Base-by-base conservation (phyloP, 495 filamentous ascomycete genomes). In the Barbatosphaeria neglecta region DNA sequence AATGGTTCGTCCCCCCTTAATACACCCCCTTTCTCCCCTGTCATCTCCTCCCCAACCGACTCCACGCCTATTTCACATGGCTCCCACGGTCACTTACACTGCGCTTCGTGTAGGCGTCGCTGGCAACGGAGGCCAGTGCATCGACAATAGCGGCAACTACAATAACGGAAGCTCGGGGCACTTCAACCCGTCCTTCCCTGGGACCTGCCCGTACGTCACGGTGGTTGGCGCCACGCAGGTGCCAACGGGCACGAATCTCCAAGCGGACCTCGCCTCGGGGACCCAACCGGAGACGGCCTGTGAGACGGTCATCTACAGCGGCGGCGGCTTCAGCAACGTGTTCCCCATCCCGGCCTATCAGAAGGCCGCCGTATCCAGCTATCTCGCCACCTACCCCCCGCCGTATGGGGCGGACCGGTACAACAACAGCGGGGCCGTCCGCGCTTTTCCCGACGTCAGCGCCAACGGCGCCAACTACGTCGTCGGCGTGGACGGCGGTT, bases 251-350 rank as follows among this genome's bases (percentile, higher is more conserved):
- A 41, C 39, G 1, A 23, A 41, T n/a, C 11, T 41, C 20, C 8
- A 24, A 11, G 1, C 16, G 9, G 39, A 23, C 6, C 17, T 41
- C 18, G 22, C 39, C 10, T 24, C 8, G 3, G 43, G 43, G 11
- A 31, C 11, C 7, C 27, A 45, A 27, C 43, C 43, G 8, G 43
- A 45, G 43, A 37, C 20, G 22, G 43, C 43, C 6, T 37, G 43
- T 22, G 43, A 45, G 27, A 37, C 33, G 7, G 43, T 35, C 27
- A 37, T 73, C 62, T 60, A 53, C 40, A 75, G 73, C 10, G 76
- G 76, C 27, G 77, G 78, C 33, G 79, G 79, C 22, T 82, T 83
- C 65, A 75, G 69, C 56, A 81, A 83, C 56, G 66, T 80, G 56
- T 83, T 76, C 39, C 39, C 22, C 11, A 41, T 41, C 20, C 39